These are phyloP conservation scores for Stephanodiscus minutulus DNA, from an alignment of 108 stramenopile genomes.

Conservation along the genomic window DNA sequence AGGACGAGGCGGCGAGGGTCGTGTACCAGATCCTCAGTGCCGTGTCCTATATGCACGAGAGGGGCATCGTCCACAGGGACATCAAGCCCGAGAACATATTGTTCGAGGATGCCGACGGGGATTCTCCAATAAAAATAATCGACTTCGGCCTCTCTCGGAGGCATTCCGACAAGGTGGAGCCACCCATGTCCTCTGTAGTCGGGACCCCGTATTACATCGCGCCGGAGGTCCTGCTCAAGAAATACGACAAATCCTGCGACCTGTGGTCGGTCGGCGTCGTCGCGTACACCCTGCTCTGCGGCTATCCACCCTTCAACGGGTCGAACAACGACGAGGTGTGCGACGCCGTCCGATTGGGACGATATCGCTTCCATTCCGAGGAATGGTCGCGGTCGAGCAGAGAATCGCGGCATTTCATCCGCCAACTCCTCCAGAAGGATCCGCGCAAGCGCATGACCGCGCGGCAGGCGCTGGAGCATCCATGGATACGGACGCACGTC, in stretches of 20 bases:
- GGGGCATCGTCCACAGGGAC: constrained; percentile 80
- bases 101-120: neutral
- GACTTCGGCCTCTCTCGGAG: constrained; percentile 56
- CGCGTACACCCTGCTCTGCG: constrained; percentile 84
- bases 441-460: constrained; percentile 46
- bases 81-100: constrained; percentile 16
- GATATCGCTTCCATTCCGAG: constrained; percentile 32
- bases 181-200: neutral
- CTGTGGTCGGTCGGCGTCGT: constrained; percentile 95
- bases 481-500: constrained; percentile 24
- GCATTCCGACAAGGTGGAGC: no score
- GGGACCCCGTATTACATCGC: constrained; percentile 71
- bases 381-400: constrained; percentile 52
- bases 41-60: constrained; percentile 65
- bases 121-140: constrained; percentile 48
- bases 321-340: no score
- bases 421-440: constrained; percentile 38
- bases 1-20: constrained; percentile 55
- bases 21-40: constrained; percentile 60
- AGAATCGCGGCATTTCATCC: constrained; percentile 52
- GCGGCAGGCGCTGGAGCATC: constrained; percentile 50
- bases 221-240: constrained; percentile 54
- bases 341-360: constrained; percentile 26
- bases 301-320: constrained; percentile 87
- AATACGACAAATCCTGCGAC: constrained; percentile 68